Evolutionary conservation across 805 yeast genomes (phyloP).

Genomic region (Ogataea methanolica): DNA sequence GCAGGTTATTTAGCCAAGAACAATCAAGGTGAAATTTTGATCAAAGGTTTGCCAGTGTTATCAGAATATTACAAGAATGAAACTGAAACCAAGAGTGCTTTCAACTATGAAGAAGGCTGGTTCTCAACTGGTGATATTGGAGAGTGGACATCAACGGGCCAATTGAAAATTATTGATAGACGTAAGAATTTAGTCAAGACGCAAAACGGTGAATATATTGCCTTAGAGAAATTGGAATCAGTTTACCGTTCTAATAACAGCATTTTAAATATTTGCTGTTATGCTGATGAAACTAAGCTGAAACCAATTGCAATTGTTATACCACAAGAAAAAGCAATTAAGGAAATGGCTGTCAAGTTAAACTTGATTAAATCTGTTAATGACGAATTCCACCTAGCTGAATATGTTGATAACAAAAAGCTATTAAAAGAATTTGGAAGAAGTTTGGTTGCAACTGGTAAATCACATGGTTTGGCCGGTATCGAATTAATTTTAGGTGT

Average conservation of each 20-base stretch:
- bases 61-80: slow-evolving; percentile 79
- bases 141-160: slow-evolving; percentile 82
- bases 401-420: slow-evolving; percentile 51
- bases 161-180: slow-evolving; percentile 82
- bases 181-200: slow-evolving; percentile 96
- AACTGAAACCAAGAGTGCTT: slow-evolving; percentile 71
- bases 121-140: slow-evolving; percentile 96
- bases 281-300: slow-evolving; percentile 82
- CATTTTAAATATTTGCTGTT: slow-evolving; percentile 82
- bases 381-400: slow-evolving; percentile 38
- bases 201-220: slow-evolving; percentile 94
- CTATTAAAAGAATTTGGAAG: slow-evolving; percentile 51
- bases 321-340: slow-evolving; percentile 68
- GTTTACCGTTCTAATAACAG: slow-evolving; percentile 77
- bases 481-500: slow-evolving; percentile 81
- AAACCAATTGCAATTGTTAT: slow-evolving; percentile 90
- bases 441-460: slow-evolving; percentile 69
- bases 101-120: slow-evolving; percentile 81
- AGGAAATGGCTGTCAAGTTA: slow-evolving; percentile 53
- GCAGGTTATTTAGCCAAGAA: slow-evolving; percentile 88
- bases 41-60: slow-evolving; percentile 70
- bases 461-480: slow-evolving; percentile 73
- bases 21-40: slow-evolving; percentile 87
- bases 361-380: slow-evolving; percentile 39
- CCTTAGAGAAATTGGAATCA: slow-evolving; percentile 90